phyloP scores from a whole-genome alignment of 495 filamentous ascomycete genomes.

The Sphaerosporella brunnea region DNA sequence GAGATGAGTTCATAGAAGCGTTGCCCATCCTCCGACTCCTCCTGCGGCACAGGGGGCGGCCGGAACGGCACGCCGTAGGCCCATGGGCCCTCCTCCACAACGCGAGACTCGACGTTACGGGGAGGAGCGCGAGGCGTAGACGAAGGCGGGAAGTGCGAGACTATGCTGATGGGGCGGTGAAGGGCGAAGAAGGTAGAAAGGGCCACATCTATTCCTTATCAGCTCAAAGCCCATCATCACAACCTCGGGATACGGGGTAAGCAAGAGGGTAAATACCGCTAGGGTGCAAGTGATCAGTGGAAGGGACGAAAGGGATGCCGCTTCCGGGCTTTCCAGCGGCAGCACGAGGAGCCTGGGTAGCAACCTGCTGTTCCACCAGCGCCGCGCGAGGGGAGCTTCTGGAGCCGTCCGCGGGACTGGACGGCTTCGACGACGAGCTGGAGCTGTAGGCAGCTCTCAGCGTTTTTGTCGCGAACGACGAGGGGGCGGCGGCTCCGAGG shows the following conservation, averaged over 20 bases:
- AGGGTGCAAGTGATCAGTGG: conserved; percentile 21
- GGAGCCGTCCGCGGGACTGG: not conserved
- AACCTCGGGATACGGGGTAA: not conserved
- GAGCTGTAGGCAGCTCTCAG: not conserved
- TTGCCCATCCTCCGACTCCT: conserved; percentile 39
- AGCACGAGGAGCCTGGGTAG: too few relatives aligned
- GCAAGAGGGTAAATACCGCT: conserved; percentile 9
- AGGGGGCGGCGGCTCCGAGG: not conserved
- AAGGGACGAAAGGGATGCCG: conserved; percentile 19
- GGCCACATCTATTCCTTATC: conserved; percentile 46
- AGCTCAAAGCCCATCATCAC: too few relatives aligned
- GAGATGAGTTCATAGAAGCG: too few relatives aligned
- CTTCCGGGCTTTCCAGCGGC: not conserved
- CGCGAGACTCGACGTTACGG: conserved; percentile 27
- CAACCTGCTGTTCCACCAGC: too few relatives aligned
- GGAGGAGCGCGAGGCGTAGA: conserved; percentile 49
- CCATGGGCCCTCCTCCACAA: conserved; percentile 28
- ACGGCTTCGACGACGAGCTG: too few relatives aligned
- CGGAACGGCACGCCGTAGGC: conserved; percentile 42
- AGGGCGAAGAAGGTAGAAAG: conserved; percentile 89
- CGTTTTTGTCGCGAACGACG: not conserved
- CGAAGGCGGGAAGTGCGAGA: conserved; percentile 51
- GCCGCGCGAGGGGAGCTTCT: not conserved
- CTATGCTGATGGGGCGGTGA: conserved; percentile 83
- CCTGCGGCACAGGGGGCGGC: conserved; percentile 51